A percentile compares a stretch with the other conserved stretches of the same genome.
These are phyloP conservation scores for Tulasnella sp. DNA, from an alignment of 768 basidiomycete genomes.

Conservation along the genomic window DNA sequence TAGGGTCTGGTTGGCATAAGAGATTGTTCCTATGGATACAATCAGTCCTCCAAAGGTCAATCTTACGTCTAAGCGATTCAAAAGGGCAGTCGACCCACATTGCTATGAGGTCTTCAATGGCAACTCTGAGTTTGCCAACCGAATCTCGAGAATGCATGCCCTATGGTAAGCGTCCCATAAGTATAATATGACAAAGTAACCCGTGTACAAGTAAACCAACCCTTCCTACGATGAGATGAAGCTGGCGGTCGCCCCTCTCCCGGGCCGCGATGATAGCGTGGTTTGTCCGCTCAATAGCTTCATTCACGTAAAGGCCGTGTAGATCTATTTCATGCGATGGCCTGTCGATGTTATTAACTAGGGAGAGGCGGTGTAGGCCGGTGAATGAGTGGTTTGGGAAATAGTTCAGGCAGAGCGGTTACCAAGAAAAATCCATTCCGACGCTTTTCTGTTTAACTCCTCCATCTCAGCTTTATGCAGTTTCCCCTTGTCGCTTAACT, in stretches of 20 bases:
- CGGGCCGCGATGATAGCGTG: conserved; percentile 44
- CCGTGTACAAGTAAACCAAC: not conserved
- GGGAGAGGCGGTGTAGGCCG: not conserved
- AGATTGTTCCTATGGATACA: conserved; percentile 44
- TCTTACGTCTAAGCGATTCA: not conserved
- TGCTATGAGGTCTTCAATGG: conserved; percentile 49
- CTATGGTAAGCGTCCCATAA: not conserved
- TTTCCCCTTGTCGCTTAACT: conserved; percentile 47
- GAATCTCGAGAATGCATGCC: conserved; percentile 47
- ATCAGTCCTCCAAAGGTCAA: not conserved
- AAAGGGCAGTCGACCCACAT: conserved; percentile 35
- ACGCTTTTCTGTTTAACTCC: conserved; percentile 47
- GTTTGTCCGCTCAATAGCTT: conserved; percentile 49
- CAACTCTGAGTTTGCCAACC: conserved; percentile 52
- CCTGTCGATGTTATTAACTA: conserved; percentile 42
- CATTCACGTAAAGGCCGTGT: conserved; percentile 53
- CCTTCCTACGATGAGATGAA: conserved; percentile 48
- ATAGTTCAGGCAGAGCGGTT: conserved; percentile 32
- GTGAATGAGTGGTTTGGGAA: not conserved
- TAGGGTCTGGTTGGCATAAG: conserved; percentile 47
- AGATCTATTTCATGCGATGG: conserved; percentile 49
- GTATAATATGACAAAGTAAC: not conserved
- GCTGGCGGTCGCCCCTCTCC: conserved; percentile 40
- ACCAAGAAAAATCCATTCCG: conserved; percentile 43
- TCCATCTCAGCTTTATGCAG: conserved; percentile 46